Evolutionary conservation across 345 rosid genomes (phyloP), one percentile per base, ranked within the genome.

Genomic region (Laguncularia racemosa): DNA sequence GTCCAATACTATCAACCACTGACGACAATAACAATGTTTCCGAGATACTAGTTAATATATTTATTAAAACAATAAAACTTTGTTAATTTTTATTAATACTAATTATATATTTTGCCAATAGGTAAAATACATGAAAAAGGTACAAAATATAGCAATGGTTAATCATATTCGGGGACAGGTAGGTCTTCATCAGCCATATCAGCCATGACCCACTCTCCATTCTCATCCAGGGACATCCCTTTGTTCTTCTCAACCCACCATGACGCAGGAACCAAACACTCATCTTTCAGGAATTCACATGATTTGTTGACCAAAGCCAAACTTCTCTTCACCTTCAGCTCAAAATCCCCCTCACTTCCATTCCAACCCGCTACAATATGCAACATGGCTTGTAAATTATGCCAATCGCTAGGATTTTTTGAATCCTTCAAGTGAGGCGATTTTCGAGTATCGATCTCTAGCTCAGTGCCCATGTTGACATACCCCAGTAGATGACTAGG

Each of bases 241-340:
- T 81, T 91, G 77, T 91, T 88, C 76, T 88, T 91, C 67, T 86
- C 95, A 14, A 84, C 83, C 95, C 96, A 88, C 98, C 98, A 91
- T 0, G 81, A 71, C 14, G 77, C 90, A 16, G 90, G 95, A 23
- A 91, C 92, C 64, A 84, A 53, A 20, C 70, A 82, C 69, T 91
- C 95, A 61, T 77, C 82, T 68, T 82, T 88, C 72, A 91, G 66
- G 64, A 71, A 81, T 46, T 70, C 88, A 18, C 81, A 69, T 13
- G 88, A 84, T 63, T 91, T 91, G 53, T 88, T 91, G 71, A 91
- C 98, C 67, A 91, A 43, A 3, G 90, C 95, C 76, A 91, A 50
- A 60, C 90, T 88, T 70, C 98, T 73, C 76, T 88, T 84, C 74
- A 88, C 87, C 73, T 52, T 77, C 61, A 86, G 58, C 48, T 79